Conservation (phyloP, 2,329 filamentous ascomycete genomes). For the Bertia moriformis region DNA sequence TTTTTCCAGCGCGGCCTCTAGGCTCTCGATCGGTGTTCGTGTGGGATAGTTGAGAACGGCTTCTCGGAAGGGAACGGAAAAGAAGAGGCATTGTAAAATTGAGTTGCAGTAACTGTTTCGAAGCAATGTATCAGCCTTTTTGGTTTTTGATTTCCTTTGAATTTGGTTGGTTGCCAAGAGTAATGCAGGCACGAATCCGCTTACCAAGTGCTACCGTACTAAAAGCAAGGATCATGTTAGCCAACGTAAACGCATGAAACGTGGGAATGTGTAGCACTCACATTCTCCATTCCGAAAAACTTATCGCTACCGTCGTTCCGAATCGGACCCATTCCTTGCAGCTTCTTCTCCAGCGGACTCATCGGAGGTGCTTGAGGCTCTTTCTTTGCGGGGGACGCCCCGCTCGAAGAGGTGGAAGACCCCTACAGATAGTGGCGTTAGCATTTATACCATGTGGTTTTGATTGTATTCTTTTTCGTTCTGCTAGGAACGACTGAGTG, state of each 20-base stretch:
- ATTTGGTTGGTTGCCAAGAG: constrained; percentile 5
- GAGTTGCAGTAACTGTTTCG: constrained; percentile 90
- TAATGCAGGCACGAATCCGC: too few relatives aligned
- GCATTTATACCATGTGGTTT: too few relatives aligned
- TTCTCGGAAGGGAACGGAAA: constrained; percentile 85
- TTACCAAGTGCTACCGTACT: constrained; percentile 98
- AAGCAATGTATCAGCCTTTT: constrained; percentile 9
- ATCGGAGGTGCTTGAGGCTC: constrained; percentile 41
- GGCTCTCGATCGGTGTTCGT: constrained; percentile 50
- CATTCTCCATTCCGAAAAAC: constrained; percentile 97
- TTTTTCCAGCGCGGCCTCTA: constrained; percentile 28
- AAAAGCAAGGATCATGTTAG: constrained; percentile 6
- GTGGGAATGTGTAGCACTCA: constrained; percentile 31
- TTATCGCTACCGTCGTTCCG: constrained; percentile 86
- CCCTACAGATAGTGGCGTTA: too few relatives aligned
- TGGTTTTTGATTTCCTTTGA: constrained; percentile 6
- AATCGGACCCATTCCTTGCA: constrained; percentile 67
- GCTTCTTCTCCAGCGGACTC: constrained; percentile 57
- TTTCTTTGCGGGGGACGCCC: constrained; percentile 23
- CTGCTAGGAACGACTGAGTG: not conserved
- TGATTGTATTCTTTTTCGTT: too few relatives aligned
- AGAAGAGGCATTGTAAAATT: constrained; percentile 92
- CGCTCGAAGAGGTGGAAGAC: not conserved
- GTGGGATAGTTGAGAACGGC: constrained; percentile 83
- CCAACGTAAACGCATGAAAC: constrained; percentile 1